Evolutionary conservation across 2,329 filamentous ascomycete genomes (phyloP), one percentile per base, ranked within the genome.

Genomic region (Scytalidium lignicola): DNA sequence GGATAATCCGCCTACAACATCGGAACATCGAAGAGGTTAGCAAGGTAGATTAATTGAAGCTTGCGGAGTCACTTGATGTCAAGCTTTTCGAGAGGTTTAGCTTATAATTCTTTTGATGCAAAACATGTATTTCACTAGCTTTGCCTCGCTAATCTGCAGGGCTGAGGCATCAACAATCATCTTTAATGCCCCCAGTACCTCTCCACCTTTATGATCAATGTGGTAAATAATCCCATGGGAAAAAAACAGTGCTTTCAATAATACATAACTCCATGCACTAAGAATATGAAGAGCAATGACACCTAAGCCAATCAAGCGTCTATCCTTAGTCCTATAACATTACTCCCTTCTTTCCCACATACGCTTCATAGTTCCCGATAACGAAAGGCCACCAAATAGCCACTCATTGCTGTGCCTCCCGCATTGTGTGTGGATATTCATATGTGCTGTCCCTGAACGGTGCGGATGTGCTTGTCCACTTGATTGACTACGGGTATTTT

Each of bases 381-480:
- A 13, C 21, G 43, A 44, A 1, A 53, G 54, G 0, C 55, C 55
- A 1, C 56, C 51, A 49, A 60, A 60, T 13, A 60, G 37, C 58
- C 58, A 60, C 28, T 59, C 56, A 48, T 60, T 55, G 21, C 56
- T 46, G 51, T 60, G 58, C 40, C 58, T 48, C 15, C 58, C 58
- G 51, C 56, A 60, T 28, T 54, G 48, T 1, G 56, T 59, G 43
- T 60, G 50, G 1, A 51, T 46, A 49, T 60, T 60, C 13, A 53
- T 22, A 43, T 58, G 57, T 46, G 46, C 26, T 21, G 50, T 47
- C 37, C 49, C 26, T 28, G 50, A 42, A 8, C 15, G 32, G 18
- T 21, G 41, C 6, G 18, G 19, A 12, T 43, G 41, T 18, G 32
- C 12, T 37, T 37, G 32, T 13, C 32, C 32, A 37, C 32, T 37